phyloP scores from a whole-genome alignment of 495 filamentous ascomycete genomes.

The Hypomontagnella monticulosa region DNA sequence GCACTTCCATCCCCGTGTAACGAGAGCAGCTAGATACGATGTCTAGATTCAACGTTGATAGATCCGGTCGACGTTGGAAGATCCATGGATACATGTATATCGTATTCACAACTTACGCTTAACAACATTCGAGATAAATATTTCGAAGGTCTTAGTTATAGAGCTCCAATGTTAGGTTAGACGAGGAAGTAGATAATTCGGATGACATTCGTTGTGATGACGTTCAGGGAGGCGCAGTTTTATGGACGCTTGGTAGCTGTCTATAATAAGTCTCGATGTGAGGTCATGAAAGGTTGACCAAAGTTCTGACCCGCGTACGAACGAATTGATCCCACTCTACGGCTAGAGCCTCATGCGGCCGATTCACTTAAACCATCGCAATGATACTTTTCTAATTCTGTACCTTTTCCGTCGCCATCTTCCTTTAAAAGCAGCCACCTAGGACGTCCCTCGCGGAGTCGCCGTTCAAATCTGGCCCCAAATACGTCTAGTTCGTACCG shows the following conservation, averaged over 20 bases:
- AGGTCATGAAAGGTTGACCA: background rate
- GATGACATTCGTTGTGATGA: background rate
- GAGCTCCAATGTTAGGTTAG: background rate
- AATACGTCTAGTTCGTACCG: conserved; percentile 59
- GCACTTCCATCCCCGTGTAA: no score
- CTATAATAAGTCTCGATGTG: conserved; percentile 4
- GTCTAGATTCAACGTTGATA: no score
- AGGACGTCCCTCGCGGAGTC: conserved; percentile 2
- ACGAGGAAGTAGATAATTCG: background rate
- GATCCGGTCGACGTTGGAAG: no score
- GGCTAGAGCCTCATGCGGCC: background rate
- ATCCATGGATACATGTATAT: no score
- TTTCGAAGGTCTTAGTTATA: no score
- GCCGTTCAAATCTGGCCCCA: background rate
- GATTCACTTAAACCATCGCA: background rate
- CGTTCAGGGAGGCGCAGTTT: background rate
- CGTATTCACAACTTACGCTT: no score
- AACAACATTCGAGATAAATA: no score
- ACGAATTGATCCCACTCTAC: background rate
- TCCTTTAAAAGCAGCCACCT: background rate
- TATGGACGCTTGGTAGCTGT: conserved; percentile 10
- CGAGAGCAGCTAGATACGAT: no score
- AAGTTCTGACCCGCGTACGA: background rate
- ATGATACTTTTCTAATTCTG: background rate
- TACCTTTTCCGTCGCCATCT: background rate